phyloP scores from a whole-genome alignment of 768 basidiomycete species.

The Xerocomus brunneocitrinus region DNA sequence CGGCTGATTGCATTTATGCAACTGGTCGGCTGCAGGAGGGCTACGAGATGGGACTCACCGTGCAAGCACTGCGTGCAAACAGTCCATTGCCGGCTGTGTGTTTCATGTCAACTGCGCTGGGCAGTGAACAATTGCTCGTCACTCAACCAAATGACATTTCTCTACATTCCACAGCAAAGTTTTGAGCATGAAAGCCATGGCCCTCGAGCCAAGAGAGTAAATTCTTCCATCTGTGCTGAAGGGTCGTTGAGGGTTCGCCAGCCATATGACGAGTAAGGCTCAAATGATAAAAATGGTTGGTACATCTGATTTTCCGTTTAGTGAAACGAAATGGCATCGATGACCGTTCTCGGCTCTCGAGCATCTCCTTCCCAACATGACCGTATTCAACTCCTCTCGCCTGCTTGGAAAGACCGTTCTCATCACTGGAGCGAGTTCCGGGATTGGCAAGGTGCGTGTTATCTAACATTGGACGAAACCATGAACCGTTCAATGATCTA shows the following conservation, averaged over 20 bases:
- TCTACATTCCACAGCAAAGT: slow-evolving; percentile 49
- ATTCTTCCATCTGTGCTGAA: slow-evolving; percentile 36
- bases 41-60: slow-evolving; percentile 31
- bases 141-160: slow-evolving; percentile 46
- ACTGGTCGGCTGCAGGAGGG: neutral
- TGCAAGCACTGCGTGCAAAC: slow-evolving; percentile 44
- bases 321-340: too few species aligned
- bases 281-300: too few species aligned
- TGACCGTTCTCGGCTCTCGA: neutral
- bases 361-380: slow-evolving; percentile 43
- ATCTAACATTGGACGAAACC: neutral
- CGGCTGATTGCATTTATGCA: slow-evolving; percentile 34
- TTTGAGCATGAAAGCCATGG: slow-evolving; percentile 43
- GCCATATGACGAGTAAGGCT: too few species aligned
- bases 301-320: too few species aligned
- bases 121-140: slow-evolving; percentile 3
- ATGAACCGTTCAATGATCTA: neutral
- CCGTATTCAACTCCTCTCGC: slow-evolving; percentile 76
- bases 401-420: slow-evolving; percentile 83
- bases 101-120: slow-evolving; percentile 2
- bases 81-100: slow-evolving; percentile 62
- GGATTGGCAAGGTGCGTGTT: slow-evolving; percentile 79
- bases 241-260: neutral
- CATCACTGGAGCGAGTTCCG: slow-evolving; percentile 85
- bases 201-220: slow-evolving; percentile 51